phyloP scores from a whole-genome alignment of 2,329 filamentous ascomycete genomes.

The Sporothrix brunneoviolacea region DNA sequence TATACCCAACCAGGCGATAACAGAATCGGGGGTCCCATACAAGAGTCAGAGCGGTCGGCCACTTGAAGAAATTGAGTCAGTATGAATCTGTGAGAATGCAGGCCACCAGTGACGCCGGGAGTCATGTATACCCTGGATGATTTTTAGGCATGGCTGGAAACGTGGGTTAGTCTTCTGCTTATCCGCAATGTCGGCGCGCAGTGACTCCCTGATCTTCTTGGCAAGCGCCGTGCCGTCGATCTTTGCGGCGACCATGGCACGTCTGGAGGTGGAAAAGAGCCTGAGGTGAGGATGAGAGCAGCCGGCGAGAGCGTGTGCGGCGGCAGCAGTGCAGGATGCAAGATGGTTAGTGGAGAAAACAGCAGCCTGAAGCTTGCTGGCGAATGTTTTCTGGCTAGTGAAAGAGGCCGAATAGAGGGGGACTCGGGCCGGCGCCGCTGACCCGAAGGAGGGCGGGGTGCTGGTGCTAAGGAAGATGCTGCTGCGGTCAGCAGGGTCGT shows the following conservation, averaged over 20 bases:
- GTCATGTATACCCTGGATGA: constrained; percentile 70
- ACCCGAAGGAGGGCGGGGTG: constrained; percentile 1
- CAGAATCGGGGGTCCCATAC: constrained; percentile 42
- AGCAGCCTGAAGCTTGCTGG: not conserved
- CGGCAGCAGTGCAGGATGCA: not conserved
- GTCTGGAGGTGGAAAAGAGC: constrained; percentile 42
- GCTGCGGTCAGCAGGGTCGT: not conserved
- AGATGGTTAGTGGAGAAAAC: not conserved
- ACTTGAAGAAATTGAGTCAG: constrained; percentile 45
- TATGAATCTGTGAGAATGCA: not conserved
- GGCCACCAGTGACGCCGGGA: not conserved
- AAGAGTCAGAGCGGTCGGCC: constrained; percentile 86
- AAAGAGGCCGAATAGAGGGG: constrained; percentile 1
- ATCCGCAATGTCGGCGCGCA: constrained; percentile 73
- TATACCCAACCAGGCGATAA: not conserved
- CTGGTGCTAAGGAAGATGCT: not conserved
- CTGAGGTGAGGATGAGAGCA: not conserved
- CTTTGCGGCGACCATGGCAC: constrained; percentile 76
- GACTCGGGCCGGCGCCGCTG: constrained; percentile 11
- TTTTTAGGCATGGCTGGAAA: constrained; percentile 85
- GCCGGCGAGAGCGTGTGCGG: too few species aligned
- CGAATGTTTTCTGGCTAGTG: constrained; percentile 5
- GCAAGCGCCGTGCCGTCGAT: constrained; percentile 96
- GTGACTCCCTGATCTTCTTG: constrained; percentile 76
- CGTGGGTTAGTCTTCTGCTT: constrained; percentile 77